A percentile compares a stretch with the other conserved stretches of the same genome.
These are phyloP conservation scores for Microbotryomycetes sp. DNA, from an alignment of 1,284 basidiomycete genomes.

Conservation along the genomic window DNA sequence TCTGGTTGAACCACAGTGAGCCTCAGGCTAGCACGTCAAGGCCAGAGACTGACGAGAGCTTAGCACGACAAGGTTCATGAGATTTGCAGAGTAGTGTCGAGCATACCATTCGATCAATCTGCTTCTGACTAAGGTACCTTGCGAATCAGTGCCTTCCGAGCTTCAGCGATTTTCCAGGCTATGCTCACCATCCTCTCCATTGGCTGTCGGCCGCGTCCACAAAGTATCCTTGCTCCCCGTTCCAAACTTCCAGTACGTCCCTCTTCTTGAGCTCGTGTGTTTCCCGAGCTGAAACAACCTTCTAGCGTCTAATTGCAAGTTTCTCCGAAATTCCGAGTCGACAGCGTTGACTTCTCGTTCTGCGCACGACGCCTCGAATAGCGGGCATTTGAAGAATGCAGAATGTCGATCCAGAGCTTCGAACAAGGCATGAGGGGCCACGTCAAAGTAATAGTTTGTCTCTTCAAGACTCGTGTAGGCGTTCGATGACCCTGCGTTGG, in stretches of 20 bases:
- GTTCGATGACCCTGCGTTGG: conserved; percentile 83
- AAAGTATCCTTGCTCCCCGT: conserved; percentile 81
- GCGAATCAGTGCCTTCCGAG: not conserved
- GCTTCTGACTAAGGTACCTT: not conserved
- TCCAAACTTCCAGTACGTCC: conserved; percentile 27
- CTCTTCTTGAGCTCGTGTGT: conserved; percentile 40
- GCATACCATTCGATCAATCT: conserved; percentile 91
- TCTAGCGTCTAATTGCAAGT: conserved; percentile 65
- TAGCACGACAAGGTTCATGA: conserved; percentile 89
- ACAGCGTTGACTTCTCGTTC: conserved; percentile 93
- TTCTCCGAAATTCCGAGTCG: conserved; percentile 97
- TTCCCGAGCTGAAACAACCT: conserved; percentile 92
- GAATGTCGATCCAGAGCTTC: conserved; percentile 85
- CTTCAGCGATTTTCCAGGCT: conserved; percentile 48
- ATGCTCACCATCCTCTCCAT: conserved; percentile 80
- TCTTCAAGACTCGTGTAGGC: conserved; percentile 70
- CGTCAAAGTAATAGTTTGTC: conserved; percentile 89
- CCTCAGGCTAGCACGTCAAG: too few species aligned
- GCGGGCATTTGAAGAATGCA: conserved; percentile 85
- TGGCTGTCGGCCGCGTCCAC: conserved; percentile 52
- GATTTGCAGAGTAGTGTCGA: conserved; percentile 81
- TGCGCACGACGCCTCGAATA: conserved; percentile 81
- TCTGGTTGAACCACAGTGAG: conserved; percentile 48
- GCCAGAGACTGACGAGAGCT: conserved; percentile 71
- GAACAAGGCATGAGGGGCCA: conserved; percentile 67